A percentile compares a stretch with the other conserved stretches of the same genome.
Evolutionary conservation across 139 green algal species (phyloP).

Genomic region (Chlorella sp.): DNA sequence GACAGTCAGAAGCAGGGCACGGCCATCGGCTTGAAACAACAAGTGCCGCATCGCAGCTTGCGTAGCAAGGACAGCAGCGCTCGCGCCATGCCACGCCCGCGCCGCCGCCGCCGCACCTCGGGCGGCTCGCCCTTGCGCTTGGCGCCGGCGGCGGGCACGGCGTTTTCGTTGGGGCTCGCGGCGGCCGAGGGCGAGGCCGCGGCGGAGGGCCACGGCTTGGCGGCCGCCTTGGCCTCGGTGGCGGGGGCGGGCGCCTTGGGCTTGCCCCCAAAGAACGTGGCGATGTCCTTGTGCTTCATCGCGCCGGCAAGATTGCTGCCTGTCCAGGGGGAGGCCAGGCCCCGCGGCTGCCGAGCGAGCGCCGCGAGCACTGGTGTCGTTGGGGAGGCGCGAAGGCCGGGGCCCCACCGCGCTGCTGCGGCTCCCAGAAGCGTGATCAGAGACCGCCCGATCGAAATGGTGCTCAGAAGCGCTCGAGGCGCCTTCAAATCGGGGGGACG

Average conservation of each 20-base stretch:
- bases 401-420: not conserved
- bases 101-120: not conserved
- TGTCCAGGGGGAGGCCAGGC: too few species aligned
- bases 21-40: too few species aligned
- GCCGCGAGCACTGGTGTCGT: not conserved
- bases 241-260: conserved; percentile 11
- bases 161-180: conserved; percentile 16
- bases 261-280: conserved; percentile 42
- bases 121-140: conserved; percentile 7
- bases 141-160: not conserved
- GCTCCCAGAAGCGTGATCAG: too few species aligned
- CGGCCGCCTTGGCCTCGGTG: not conserved
- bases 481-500: too few species aligned
- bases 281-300: conserved; percentile 39
- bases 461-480: too few species aligned
- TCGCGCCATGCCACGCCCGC: too few species aligned
- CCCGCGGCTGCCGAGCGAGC: not conserved
- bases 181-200: not conserved
- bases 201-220: not conserved
- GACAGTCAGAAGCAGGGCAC: too few species aligned
- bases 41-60: too few species aligned
- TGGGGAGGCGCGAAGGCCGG: not conserved
- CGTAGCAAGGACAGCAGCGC: too few species aligned
- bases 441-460: too few species aligned
- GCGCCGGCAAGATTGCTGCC: too few species aligned